phyloP scores from a whole-genome alignment of 495 filamentous ascomycete genomes.

The Alectoria sarmentosa region DNA sequence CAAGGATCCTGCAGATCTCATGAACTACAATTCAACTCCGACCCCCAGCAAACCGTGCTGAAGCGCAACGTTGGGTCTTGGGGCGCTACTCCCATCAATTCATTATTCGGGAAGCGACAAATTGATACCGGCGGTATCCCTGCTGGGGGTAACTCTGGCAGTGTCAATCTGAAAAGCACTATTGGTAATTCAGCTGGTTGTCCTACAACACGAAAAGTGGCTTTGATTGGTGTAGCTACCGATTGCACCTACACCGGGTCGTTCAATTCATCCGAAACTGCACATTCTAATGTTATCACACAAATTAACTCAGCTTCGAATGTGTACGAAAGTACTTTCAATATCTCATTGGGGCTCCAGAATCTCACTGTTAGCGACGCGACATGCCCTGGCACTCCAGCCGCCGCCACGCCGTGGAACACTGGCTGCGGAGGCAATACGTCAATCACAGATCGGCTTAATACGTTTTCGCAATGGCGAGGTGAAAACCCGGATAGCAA shows the following conservation, averaged over 20 bases:
- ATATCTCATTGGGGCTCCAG: slow-evolving; percentile 81
- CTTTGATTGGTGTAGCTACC: slow-evolving; percentile 84
- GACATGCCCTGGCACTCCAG: slow-evolving; percentile 58
- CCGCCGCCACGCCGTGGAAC: slow-evolving; percentile 72
- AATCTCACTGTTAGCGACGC: slow-evolving; percentile 70
- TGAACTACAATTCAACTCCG: slow-evolving; percentile 59
- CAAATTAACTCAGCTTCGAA: slow-evolving; percentile 81
- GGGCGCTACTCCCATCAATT: slow-evolving; percentile 47
- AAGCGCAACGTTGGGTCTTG: slow-evolving; percentile 40
- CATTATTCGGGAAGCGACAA: slow-evolving; percentile 52
- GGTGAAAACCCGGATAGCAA: slow-evolving; percentile 65
- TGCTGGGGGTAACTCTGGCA: slow-evolving; percentile 67
- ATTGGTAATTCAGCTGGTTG: slow-evolving; percentile 81
- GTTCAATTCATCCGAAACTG: slow-evolving; percentile 55
- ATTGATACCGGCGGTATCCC: slow-evolving; percentile 46
- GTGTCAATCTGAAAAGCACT: slow-evolving; percentile 71
- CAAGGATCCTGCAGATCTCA: slow-evolving; percentile 55
- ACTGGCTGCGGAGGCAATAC: slow-evolving; percentile 55
- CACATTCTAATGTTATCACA: slow-evolving; percentile 66
- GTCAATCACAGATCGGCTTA: slow-evolving; percentile 73
- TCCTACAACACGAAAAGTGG: slow-evolving; percentile 80
- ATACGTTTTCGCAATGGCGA: slow-evolving; percentile 85
- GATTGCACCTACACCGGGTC: slow-evolving; percentile 77
- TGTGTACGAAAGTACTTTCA: slow-evolving; percentile 85
- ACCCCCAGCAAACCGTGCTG: slow-evolving; percentile 61